Conservation (phyloP, 2,329 filamentous ascomycete genomes). For the Biscogniauxia marginata region DNA sequence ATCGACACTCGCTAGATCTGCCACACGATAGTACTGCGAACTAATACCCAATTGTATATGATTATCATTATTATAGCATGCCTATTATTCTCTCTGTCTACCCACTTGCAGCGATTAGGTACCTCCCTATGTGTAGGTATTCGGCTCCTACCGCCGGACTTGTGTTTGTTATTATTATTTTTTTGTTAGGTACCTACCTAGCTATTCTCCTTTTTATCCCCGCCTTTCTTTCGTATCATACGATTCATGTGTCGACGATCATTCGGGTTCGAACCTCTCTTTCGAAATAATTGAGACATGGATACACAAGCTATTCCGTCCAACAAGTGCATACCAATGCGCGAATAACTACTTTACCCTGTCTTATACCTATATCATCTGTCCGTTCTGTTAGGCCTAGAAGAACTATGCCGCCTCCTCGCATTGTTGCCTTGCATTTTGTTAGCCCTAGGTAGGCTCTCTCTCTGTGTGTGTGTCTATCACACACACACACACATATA, state of each 20-base stretch:
- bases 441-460: too few species aligned
- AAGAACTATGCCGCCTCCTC: neutral
- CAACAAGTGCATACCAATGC: neutral
- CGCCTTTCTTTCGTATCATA: neutral
- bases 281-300: too few species aligned
- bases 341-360: neutral
- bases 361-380: neutral
- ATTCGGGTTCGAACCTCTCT: neutral
- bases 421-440: neutral
- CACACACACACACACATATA: too few species aligned
- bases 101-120: neutral
- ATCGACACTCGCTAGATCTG: neutral
- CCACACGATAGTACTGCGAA: too few species aligned
- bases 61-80: neutral
- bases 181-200: neutral
- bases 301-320: too few species aligned
- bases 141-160: neutral
- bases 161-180: too few species aligned
- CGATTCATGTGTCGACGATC: neutral
- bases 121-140: too few species aligned
- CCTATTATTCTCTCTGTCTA: neutral
- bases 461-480: too few species aligned
- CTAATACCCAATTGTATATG: too few species aligned
- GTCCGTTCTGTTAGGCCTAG: neutral
- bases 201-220: neutral